A percentile compares a stretch with the other conserved stretches of the same genome.
These are phyloP conservation scores for Erodium texanum DNA, from an alignment of 441 rosid genomes.

Conservation along the genomic window DNA sequence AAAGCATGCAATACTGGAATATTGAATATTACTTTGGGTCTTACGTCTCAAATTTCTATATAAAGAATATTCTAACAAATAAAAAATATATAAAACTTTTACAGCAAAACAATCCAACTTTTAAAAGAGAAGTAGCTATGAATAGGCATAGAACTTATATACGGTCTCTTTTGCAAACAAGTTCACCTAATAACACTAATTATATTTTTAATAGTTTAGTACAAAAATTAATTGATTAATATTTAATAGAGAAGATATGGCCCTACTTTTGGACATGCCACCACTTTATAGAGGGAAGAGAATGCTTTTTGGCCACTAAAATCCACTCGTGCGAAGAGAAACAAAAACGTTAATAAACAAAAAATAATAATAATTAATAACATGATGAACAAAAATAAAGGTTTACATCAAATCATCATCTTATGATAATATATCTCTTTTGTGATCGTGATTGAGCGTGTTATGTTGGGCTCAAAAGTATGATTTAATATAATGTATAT, in stretches of 20 bases:
- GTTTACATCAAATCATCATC: constrained; percentile 25
- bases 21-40: neutral
- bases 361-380: neutral
- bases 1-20: too few species aligned
- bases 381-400: neutral
- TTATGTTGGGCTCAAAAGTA: constrained; percentile 6
- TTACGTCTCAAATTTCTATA: too few species aligned
- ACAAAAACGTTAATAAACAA: neutral
- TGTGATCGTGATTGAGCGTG: neutral
- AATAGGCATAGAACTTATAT: too few species aligned
- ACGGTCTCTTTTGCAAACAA: neutral
- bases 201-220: neutral
- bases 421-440: constrained; percentile 19
- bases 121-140: too few species aligned
- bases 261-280: constrained; percentile 11
- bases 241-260: neutral
- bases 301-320: neutral
- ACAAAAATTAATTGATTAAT: neutral
- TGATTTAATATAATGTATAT: neutral
- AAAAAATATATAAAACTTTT: too few species aligned
- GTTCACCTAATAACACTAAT: neutral
- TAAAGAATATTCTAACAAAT: too few species aligned
- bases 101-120: too few species aligned
- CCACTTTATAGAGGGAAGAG: constrained; percentile 1
- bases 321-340: constrained; percentile 20